Conservation (phyloP, 805 yeast species). For the Jamesozyma piceae region DNA sequence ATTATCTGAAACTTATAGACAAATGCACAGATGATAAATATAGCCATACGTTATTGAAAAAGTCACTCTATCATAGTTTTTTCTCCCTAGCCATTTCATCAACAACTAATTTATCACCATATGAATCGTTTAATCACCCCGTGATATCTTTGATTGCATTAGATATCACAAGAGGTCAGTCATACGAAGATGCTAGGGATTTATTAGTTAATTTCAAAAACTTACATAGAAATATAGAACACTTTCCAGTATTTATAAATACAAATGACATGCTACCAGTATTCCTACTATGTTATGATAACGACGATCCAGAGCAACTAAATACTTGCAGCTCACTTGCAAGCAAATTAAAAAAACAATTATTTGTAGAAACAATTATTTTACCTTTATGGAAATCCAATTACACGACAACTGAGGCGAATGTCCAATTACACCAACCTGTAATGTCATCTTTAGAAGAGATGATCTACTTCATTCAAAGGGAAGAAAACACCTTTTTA, state of each 20-base stretch:
- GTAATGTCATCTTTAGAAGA: slow-evolving; percentile 25
- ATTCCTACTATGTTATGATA: slow-evolving; percentile 43
- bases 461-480: slow-evolving; percentile 13
- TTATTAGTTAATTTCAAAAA: slow-evolving; percentile 46
- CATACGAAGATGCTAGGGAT: slow-evolving; percentile 46
- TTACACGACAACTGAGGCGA: slow-evolving; percentile 1
- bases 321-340: slow-evolving; percentile 34
- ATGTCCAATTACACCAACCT: slow-evolving; percentile 22
- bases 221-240: slow-evolving; percentile 37
- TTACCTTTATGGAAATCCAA: slow-evolving; percentile 23
- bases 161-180: slow-evolving; percentile 30
- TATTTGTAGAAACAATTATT: slow-evolving; percentile 30
- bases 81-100: slow-evolving; percentile 49
- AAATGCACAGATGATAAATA: slow-evolving; percentile 22
- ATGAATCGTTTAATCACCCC: slow-evolving; percentile 84
- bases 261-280: slow-evolving; percentile 50
- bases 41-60: slow-evolving; percentile 28
- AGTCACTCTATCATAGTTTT: slow-evolving; percentile 46
- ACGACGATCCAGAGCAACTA: slow-evolving; percentile 36
- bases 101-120: slow-evolving; percentile 54
- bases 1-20: slow-evolving; percentile 27
- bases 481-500: slow-evolving; percentile 7
- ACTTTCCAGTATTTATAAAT: slow-evolving; percentile 45
- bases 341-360: slow-evolving; percentile 35
- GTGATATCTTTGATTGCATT: slow-evolving; percentile 63